Evolutionary conservation across 768 basidiomycete species (phyloP).

Genomic region (Clitopilus passeckerianus): DNA sequence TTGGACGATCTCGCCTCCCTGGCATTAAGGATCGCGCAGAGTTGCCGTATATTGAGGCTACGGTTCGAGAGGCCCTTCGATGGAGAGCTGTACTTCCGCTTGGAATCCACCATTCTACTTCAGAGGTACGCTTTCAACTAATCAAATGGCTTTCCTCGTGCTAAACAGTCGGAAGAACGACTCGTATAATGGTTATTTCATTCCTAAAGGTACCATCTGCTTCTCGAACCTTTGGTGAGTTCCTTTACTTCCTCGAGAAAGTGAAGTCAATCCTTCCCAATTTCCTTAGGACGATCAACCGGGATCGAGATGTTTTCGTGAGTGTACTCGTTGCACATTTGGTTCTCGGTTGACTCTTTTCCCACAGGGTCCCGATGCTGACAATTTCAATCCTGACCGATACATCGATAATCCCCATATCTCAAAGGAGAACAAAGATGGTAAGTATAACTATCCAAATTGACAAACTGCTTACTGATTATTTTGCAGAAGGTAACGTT

Average conservation of each 20-base stretch:
- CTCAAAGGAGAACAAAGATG: not conserved
- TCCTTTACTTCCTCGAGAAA: not conserved
- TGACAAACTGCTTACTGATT: not conserved
- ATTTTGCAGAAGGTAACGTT: not conserved
- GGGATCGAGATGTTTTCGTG: slow-evolving; percentile 2
- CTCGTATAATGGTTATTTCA: slow-evolving; percentile 25
- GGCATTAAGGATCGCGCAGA: slow-evolving; percentile 23
- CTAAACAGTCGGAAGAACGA: slow-evolving; percentile 13
- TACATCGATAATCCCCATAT: not conserved
- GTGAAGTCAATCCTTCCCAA: not conserved
- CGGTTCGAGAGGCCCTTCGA: slow-evolving; percentile 34
- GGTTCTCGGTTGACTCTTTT: not conserved
- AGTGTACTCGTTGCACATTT: not conserved
- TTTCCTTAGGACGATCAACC: not conserved
- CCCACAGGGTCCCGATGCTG: not conserved
- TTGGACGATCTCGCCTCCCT: slow-evolving; percentile 26
- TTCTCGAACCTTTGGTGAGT: slow-evolving; percentile 25
- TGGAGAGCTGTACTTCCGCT: slow-evolving; percentile 27
- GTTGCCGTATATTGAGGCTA: slow-evolving; percentile 30
- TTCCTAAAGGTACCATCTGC: slow-evolving; percentile 25
- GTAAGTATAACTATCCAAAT: not conserved
- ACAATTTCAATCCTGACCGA: slow-evolving; percentile 1
- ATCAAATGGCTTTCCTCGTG: not conserved
- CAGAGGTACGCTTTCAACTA: not conserved
- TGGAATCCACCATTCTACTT: slow-evolving; percentile 9